Percentiles rank a stretch among this genome's conserved stretches.
Evolutionary conservation across 768 basidiomycete species (phyloP).

Genomic region (Hypholoma sublateritium): DNA sequence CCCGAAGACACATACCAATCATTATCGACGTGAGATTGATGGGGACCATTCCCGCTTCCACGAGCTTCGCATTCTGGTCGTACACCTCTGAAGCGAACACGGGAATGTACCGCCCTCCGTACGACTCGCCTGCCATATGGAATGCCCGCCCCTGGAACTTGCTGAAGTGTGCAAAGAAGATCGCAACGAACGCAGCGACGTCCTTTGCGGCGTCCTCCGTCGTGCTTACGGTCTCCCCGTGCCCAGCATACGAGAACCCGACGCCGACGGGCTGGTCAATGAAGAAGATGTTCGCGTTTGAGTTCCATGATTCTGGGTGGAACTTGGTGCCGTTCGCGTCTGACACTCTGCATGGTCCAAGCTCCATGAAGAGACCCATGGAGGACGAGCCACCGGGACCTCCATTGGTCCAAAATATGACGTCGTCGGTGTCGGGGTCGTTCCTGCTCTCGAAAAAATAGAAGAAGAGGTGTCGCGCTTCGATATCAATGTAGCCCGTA

Average conservation of each 20-base stretch:
- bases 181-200: slow-evolving; percentile 66
- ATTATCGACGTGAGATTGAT: slow-evolving; percentile 71
- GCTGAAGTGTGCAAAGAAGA: slow-evolving; percentile 75
- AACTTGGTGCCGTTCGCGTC: slow-evolving; percentile 48
- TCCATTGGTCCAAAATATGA: slow-evolving; percentile 56
- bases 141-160: slow-evolving; percentile 68
- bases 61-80: slow-evolving; percentile 64
- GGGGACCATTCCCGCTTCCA: slow-evolving; percentile 48
- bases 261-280: slow-evolving; percentile 64
- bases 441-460: slow-evolving; percentile 75
- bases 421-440: slow-evolving; percentile 57
- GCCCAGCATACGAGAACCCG: slow-evolving; percentile 65
- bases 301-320: slow-evolving; percentile 68
- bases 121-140: slow-evolving; percentile 76
- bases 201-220: slow-evolving; percentile 71
- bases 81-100: slow-evolving; percentile 77
- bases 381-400: slow-evolving; percentile 43
- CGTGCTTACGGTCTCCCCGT: slow-evolving; percentile 59
- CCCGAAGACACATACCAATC: slow-evolving; percentile 45
- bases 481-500: slow-evolving; percentile 67
- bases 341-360: slow-evolving; percentile 70
- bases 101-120: slow-evolving; percentile 71
- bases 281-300: slow-evolving; percentile 63
- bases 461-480: slow-evolving; percentile 65
- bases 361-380: slow-evolving; percentile 68